Evolutionary conservation across 768 basidiomycete species (phyloP).

Genomic region (Boletus huronensis): DNA sequence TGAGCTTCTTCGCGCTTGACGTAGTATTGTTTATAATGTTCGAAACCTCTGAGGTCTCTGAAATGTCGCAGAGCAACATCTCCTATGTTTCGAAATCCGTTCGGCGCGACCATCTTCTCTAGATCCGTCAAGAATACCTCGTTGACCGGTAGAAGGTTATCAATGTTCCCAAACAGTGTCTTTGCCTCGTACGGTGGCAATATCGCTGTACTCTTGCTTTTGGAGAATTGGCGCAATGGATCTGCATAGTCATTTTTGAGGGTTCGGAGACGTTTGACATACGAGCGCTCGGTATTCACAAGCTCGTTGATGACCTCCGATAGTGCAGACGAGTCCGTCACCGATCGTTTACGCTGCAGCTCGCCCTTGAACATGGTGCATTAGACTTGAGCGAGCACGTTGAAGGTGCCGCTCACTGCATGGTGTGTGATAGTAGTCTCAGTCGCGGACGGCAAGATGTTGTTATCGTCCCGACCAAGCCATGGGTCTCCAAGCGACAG

Average conservation of each 20-base stretch:
- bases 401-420: conserved; percentile 39
- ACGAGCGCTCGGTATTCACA: conserved; percentile 83
- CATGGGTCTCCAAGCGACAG: conserved; percentile 72
- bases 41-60: conserved; percentile 78
- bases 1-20: conserved; percentile 93
- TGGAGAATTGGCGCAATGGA: conserved; percentile 83
- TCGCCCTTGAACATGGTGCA: conserved; percentile 21
- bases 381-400: conserved; percentile 9
- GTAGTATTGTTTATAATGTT: conserved; percentile 89
- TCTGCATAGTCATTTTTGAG: conserved; percentile 89
- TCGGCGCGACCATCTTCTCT: conserved; percentile 70
- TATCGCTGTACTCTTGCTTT: conserved; percentile 80
- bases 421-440: conserved; percentile 36
- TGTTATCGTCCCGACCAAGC: conserved; percentile 46
- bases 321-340: conserved; percentile 63
- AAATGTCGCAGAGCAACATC: conserved; percentile 87
- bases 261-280: conserved; percentile 76
- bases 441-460: conserved; percentile 43
- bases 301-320: conserved; percentile 81
- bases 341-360: conserved; percentile 48
- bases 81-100: conserved; percentile 60
- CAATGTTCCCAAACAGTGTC: conserved; percentile 91
- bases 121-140: conserved; percentile 81
- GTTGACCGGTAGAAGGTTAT: conserved; percentile 85
- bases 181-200: conserved; percentile 89